Conservation (phyloP, 2,329 filamentous ascomycete species). For the Akanthomyces lecanii region DNA sequence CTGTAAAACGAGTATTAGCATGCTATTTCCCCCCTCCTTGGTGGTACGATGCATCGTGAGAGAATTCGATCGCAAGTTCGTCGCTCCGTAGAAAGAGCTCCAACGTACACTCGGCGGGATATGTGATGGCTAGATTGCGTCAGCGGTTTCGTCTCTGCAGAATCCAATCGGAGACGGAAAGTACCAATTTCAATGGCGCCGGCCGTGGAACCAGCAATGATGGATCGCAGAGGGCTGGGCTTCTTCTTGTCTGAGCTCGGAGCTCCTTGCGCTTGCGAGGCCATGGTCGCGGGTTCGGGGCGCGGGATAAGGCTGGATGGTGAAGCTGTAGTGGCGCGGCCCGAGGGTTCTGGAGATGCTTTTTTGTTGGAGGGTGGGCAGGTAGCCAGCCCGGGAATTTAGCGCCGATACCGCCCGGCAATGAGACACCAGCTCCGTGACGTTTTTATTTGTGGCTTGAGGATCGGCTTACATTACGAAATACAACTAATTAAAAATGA, state of each 20-base stretch:
- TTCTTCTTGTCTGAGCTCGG: constrained; percentile 33
- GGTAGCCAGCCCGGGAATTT: neutral
- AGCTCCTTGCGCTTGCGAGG: constrained; percentile 15
- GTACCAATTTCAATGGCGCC: constrained; percentile 90
- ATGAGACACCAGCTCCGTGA: too few species aligned
- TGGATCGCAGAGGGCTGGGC: constrained; percentile 80
- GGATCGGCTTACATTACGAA: neutral
- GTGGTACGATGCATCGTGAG: neutral
- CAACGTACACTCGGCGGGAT: constrained; percentile 80
- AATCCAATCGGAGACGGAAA: constrained; percentile 19
- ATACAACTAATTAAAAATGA: neutral
- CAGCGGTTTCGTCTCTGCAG: neutral
- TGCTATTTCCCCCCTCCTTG: neutral
- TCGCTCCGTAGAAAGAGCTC: too few species aligned
- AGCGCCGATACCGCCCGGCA: constrained; percentile 14
- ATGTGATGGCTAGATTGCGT: constrained; percentile 66
- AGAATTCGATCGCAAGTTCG: neutral
- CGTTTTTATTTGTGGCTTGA: too few species aligned
- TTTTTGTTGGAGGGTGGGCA: neutral
- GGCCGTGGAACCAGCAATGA: constrained; percentile 88
- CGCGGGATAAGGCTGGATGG: neutral
- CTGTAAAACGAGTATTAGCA: constrained; percentile 36
- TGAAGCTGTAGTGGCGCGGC: neutral
- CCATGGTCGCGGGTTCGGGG: constrained; percentile 9
- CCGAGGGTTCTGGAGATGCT: constrained; percentile 8